Evolutionary conservation across 1,284 basidiomycete genomes (phyloP).

Genomic region (Chalciporus sp.): DNA sequence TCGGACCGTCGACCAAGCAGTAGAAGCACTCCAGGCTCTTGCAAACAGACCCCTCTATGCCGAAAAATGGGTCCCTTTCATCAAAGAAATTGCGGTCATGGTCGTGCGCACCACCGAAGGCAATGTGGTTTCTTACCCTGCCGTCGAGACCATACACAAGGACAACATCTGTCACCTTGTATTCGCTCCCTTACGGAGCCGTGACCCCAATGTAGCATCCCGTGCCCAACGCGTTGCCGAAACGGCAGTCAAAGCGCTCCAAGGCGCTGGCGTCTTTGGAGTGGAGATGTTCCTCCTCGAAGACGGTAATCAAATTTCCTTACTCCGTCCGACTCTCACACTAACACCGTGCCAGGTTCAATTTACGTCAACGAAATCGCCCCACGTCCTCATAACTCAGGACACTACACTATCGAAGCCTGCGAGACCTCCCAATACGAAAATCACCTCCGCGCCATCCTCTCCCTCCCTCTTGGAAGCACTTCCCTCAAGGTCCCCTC

Average conservation of each 20-base stretch:
- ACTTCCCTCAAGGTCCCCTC: constrained; percentile 88
- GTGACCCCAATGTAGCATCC: constrained; percentile 57
- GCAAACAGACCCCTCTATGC: constrained; percentile 81
- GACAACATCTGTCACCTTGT: constrained; percentile 95
- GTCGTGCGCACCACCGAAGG: constrained; percentile 84
- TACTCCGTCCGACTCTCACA: neutral
- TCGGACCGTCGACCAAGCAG: constrained; percentile 53
- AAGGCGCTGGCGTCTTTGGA: constrained; percentile 94
- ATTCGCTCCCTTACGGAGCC: constrained; percentile 78
- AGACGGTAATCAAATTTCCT: constrained; percentile 57
- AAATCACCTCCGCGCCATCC: constrained; percentile 97
- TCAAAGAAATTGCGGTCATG: constrained; percentile 95
- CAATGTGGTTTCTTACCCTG: constrained; percentile 84
- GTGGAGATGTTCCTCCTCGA: constrained; percentile 97
- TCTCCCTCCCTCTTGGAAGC: constrained; percentile 87
- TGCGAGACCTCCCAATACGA: constrained; percentile 97
- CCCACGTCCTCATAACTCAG: constrained; percentile 98
- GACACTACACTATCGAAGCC: constrained; percentile 99
- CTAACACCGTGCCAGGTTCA: constrained; percentile 49
- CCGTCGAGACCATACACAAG: constrained; percentile 95
- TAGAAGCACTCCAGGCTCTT: constrained; percentile 69
- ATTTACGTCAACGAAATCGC: constrained; percentile 97
- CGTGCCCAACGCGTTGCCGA: constrained; percentile 81
- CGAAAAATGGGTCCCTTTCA: constrained; percentile 92
- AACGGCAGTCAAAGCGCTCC: constrained; percentile 77